Percentiles rank a stretch among this genome's conserved stretches.
Conservation (phyloP, 371 early-diverging fungal species). For the Blakeslea trispora region DNA sequence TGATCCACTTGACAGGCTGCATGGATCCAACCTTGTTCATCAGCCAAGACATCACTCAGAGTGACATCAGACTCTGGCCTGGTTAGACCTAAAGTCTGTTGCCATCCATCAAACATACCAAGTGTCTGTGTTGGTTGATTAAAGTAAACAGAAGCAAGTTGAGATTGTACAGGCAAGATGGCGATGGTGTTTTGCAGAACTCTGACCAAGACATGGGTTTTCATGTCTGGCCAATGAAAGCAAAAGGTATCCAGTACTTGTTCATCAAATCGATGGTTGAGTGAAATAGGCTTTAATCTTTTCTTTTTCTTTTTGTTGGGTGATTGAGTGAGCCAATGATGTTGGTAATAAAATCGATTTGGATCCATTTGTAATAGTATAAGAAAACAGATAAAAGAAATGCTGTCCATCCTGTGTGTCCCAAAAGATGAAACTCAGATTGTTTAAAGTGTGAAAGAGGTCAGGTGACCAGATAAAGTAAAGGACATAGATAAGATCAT, state of each 20-base stretch:
- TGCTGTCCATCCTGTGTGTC: too few relatives aligned
- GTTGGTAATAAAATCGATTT: too few relatives aligned
- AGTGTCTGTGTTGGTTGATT: conserved; percentile 23
- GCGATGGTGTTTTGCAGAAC: conserved; percentile 31
- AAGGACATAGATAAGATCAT: too few relatives aligned
- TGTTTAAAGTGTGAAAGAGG: too few relatives aligned
- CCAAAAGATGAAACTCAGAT: too few relatives aligned
- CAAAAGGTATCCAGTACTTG: conserved; percentile 32
- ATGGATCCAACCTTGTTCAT: conserved; percentile 29
- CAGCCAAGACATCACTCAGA: conserved; percentile 17
- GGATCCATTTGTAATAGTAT: too few relatives aligned
- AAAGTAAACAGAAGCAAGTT: conserved; percentile 36
- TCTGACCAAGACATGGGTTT: conserved; percentile 34
- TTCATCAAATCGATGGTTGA: conserved; percentile 2
- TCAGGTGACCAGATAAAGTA: too few relatives aligned
- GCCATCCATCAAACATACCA: conserved; percentile 25
- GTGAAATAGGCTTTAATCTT: not conserved
- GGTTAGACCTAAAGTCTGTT: conserved; percentile 12
- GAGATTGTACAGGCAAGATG: conserved; percentile 30
- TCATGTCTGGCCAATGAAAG: conserved; percentile 37
- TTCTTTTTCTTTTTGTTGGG: too few relatives aligned
- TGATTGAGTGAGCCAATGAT: too few relatives aligned
- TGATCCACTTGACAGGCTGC: conserved; percentile 19
- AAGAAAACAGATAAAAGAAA: too few relatives aligned
- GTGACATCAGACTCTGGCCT: conserved; percentile 3